Evolutionary conservation across 2,329 filamentous ascomycete species (phyloP), one percentile per base, ranked within the genome.

Genomic region (Pseudogymnoascus destructans): DNA sequence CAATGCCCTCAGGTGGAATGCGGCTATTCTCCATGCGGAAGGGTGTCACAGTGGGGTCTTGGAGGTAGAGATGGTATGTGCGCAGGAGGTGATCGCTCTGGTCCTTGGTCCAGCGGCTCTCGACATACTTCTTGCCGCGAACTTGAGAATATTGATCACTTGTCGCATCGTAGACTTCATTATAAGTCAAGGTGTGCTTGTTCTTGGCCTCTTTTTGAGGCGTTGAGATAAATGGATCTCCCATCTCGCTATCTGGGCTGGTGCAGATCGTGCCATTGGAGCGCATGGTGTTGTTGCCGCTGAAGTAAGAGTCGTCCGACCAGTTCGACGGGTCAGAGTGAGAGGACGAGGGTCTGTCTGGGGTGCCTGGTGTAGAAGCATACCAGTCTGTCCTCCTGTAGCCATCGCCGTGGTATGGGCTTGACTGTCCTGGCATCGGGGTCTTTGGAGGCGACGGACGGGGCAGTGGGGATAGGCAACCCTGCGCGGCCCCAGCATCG

Each of bases 21-120:
- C 78, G 77, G 65, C 79, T 82, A 65, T 81, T 82, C 60, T 81
- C 78, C 58, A 84, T 75, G 57, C 80, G 77, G 61, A 86, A 81
- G 0, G 83, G 83, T 1, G 83, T 86, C 2, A 85, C 81, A 55
- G 80, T 81, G 49, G 83, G 82, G 63, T 86, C 83, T 66, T 84
- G 79, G 38, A 86, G 71, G 64, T 86, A 86, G 57, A 82, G 72
- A 59, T 79, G 71, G 66, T 85, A 86, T 1, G 79, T 84, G 4
- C 79, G 75, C 83, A 83, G 86, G 8, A 86, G 70, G 64, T 86
- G 83, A 10, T 78, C 73, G 70, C 75, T 81, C 80, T 86, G 85
- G 15, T 79, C 76, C 61, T 78, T 79, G 3, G 81, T 84, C 83
- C 83, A 86, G 0, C 75, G 77, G 0, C 79, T 78, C 66, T 77